These are phyloP conservation scores for Ustilago shanxiensis DNA, from an alignment of 1,284 basidiomycete genomes.

Conservation along the genomic window DNA sequence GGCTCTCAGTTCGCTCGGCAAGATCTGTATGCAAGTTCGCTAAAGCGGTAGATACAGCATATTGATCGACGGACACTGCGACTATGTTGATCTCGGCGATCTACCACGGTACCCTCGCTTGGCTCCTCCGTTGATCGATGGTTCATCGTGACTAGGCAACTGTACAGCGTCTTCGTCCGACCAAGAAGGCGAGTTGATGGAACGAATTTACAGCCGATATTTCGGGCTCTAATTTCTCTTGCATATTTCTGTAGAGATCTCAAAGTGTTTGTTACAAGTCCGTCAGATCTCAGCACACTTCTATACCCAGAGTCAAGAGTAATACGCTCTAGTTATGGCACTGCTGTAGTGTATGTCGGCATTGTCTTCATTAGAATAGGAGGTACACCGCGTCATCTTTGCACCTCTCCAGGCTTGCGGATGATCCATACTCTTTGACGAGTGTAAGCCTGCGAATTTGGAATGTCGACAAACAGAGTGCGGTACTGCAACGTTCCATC, in stretches of 20 bases:
- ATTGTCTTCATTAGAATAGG: neutral
- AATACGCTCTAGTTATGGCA: no score
- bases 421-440: conserved; percentile 58
- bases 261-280: neutral
- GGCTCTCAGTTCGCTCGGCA: neutral
- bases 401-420: conserved; percentile 49
- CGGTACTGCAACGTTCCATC: conserved; percentile 60
- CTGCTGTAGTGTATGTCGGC: neutral
- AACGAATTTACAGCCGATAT: neutral
- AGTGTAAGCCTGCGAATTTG: conserved; percentile 48
- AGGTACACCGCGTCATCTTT: conserved; percentile 23
- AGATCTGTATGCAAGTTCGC: neutral
- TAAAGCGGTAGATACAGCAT: neutral
- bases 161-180: neutral
- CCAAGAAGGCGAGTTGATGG: neutral
- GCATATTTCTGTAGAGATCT: neutral
- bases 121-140: neutral
- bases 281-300: no score
- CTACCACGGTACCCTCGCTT: neutral
- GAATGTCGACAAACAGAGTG: conserved; percentile 60
- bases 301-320: no score
- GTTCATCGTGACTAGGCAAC: neutral
- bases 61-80: neutral
- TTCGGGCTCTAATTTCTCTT: neutral
- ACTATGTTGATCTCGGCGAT: neutral